Base-by-base conservation (phyloP, 2,329 filamentous ascomycete genomes). In the Penicillium hordei region DNA sequence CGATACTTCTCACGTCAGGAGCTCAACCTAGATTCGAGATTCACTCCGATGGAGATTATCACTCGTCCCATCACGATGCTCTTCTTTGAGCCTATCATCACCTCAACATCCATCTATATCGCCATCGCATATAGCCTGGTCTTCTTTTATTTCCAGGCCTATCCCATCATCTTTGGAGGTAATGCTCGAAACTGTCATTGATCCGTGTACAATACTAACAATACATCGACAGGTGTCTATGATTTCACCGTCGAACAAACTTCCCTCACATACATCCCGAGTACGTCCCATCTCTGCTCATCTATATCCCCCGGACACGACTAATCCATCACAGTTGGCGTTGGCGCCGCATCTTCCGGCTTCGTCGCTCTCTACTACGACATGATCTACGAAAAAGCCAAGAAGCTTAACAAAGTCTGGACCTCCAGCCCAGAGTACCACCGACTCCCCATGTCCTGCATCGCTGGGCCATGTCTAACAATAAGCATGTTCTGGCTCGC, bases 141-240 rank as follows among this genome's bases (percentile, higher is more conserved):
- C 60, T 87, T 86, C 79, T 89, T 93, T 75, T 91, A 86, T 68
- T 91, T 93, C 65, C 86, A 91, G 70, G 87, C 88, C 2, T 93
- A 88, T 70, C 86, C 86, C 1, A 80, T 87, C 59, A 88, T 91
- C 61, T 93, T 90, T 71, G 77, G 82, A 57, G 67, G 70, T 70
- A 62, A 13, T n/a, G 0, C 33, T 10, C 5, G 5, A 1, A 13
- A 29, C 9, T 5, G 5, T 4, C 4, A 29, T 27, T 23, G 17
- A 39, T 25, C 12, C 5, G n/a, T 34, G 2, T 17, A n/a, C 21
- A 52, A 36, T 36, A 45, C 19, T 45, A 23, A 38, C 38, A 23
- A 15, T 34, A n/a, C 48, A 7, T 23, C 13, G 2, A 4, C 50
- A 71, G 79, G 75, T 25, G 79, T 86, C 4, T 91, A 91, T 71